Percentiles rank a stretch among this genome's conserved stretches.
Evolutionary conservation across 305 asterid genomes (phyloP).

Genomic region (Nicotiana rustica): DNA sequence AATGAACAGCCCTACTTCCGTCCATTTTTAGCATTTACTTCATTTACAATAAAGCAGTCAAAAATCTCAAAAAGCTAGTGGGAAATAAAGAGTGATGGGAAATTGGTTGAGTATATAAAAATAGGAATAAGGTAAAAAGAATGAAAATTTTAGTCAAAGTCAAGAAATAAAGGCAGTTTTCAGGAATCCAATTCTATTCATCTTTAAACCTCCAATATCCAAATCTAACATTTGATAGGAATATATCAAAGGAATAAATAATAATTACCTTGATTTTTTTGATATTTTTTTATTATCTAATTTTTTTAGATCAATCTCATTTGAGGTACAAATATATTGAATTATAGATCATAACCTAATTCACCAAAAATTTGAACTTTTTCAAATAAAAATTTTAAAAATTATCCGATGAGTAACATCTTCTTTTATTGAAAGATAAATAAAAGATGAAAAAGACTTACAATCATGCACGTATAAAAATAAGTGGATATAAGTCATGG

Average conservation of each 20-base stretch:
- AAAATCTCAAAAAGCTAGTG: background rate
- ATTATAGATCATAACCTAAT: background rate
- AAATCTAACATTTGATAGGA: constrained; percentile 13
- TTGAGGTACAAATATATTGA: background rate
- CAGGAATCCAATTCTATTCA: constrained; percentile 25
- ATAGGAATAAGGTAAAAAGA: background rate
- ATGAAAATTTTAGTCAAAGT: background rate
- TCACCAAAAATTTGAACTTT: background rate
- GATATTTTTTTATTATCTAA: too few relatives aligned
- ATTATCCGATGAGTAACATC: background rate
- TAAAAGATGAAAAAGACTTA: background rate
- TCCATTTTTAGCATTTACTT: background rate
- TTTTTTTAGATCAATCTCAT: background rate
- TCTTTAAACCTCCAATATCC: background rate
- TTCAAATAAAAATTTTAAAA: too few relatives aligned
- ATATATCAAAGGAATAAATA: background rate
- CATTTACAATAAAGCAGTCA: background rate
- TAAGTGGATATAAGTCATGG: too few relatives aligned
- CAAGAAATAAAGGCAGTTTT: background rate
- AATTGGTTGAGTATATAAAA: background rate
- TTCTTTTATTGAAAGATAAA: background rate
- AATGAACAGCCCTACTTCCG: background rate
- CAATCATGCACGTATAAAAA: background rate
- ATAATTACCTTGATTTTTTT: too few relatives aligned
- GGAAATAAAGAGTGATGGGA: constrained; percentile 15